Base-by-base conservation (phyloP, 805 yeast genomes). In the Kazachstania psychrophila region DNA sequence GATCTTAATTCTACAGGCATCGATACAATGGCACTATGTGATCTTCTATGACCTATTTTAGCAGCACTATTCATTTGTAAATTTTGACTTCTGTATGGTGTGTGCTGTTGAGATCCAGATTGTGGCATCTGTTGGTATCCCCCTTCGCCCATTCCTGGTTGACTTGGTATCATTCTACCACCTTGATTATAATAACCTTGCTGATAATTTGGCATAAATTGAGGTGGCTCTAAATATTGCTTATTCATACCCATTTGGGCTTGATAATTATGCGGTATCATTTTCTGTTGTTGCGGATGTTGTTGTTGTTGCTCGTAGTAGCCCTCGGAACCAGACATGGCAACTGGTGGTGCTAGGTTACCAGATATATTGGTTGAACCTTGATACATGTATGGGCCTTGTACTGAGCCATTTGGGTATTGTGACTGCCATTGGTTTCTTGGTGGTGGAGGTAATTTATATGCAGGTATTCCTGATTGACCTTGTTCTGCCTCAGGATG, bases 11-110 rank as follows among this genome's bases (percentile, higher is more conserved):
- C 36, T 8, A 32, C 11, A 4, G 38, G 42, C 20, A 39, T 34
- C 3, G 45, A 28, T 3, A 50, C 45, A 12, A 38, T 43, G 1
- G 58, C 55, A 42, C 58, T 51, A 23, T 54, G 53, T 5, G 59
- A 41, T 32, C 59, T 45, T 39, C 54, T 44, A 33, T 55, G 60
- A 18, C 49, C 46, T 22, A 20, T 34, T 22, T 23, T 38, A 5
- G 27, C 23, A 23, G 32, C 16, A 6, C 6, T 11, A 13, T 14
- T n/a, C n/a, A n/a, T n/a, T n/a, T n/a, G n/a, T n/a, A n/a, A 9
- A 5, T 20, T 23, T 11, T 19, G 16, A 17, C 23, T 23, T 17
- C 27, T 25, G 16, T 31, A 39, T 12, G 36, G 34, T 12, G 37
- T n/a, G 8, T 14, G 26, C 12, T 27, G 37, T 33, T 28, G 31